Base-by-base conservation (phyloP, 2,329 filamentous ascomycete species). In the Lecanoromycetidae sp. region DNA sequence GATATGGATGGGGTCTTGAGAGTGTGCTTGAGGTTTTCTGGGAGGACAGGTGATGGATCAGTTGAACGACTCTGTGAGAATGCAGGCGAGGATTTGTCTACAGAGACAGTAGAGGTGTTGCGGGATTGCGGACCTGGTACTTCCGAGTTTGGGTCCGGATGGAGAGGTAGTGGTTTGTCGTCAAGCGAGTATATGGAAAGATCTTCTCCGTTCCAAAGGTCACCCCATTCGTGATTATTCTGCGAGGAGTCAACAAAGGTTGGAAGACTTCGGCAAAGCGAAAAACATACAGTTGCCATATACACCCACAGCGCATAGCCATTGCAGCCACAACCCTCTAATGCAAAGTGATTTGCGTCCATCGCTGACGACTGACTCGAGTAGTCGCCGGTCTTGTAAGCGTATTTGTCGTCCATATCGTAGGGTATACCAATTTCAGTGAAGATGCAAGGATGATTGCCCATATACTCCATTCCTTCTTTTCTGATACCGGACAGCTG, bases 391-490 rank as follows among this genome's bases (percentile, higher is more conserved):
- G 87, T 94, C 65, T 87, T 85, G 67, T 98, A 98, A 1, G 91
- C 91, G 59, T 91, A 74, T 65, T 94, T 88, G 55, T 94, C 81
- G 59, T 98, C 90, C 93, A 98, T 96, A 61, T 98, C 91, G 61
- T 94, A 98, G 0, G 91, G 91, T 49, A 98, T 95, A 6, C 91
- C 91, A 58, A 96, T 96, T 61, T 98, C 91, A 0, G 87, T 93
- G 63, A 95, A 79, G 4, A 98, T 67, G 56, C 87, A 87, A 0
- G 91, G 91, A 57, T 93, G 88, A 19, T 84, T 79, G 17, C 91
- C 91, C 71, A 87, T 86, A 50, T 87, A 80, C 46, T 94, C 82
- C n/a, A 83, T 67, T 0, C 90, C 93, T 64, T 98, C 91, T 55
- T 93, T 75, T 41, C 80, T 76, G 44, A 98, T 83, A 0, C 82